A percentile compares a stretch with the other conserved stretches of the same genome.
Evolutionary conservation across 2,329 filamentous ascomycete genomes (phyloP).

Genomic region (Verticillium albo-atrum): DNA sequence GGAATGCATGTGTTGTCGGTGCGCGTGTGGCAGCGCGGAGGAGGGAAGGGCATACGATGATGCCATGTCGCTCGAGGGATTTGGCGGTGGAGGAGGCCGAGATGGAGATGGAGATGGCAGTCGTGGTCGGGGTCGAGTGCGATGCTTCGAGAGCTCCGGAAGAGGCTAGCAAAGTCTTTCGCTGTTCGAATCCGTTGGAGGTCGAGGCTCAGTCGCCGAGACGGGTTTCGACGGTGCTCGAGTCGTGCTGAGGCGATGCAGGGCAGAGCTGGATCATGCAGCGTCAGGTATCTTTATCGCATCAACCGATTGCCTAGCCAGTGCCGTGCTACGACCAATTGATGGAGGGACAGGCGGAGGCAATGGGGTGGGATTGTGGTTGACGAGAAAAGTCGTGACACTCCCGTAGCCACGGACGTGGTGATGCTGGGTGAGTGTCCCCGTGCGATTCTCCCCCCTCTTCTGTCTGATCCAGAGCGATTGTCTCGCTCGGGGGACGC

Average conservation of each 20-base stretch:
- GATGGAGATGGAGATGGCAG: background rate
- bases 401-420: background rate
- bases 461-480: background rate
- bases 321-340: background rate
- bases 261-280: background rate
- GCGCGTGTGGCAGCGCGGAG: constrained; percentile 42
- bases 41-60: constrained; percentile 52
- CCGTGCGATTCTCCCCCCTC: background rate
- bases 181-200: background rate
- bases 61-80: constrained; percentile 30
- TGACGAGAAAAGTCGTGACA: background rate
- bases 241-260: background rate
- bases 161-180: background rate
- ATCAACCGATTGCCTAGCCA: background rate
- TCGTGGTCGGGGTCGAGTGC: background rate
- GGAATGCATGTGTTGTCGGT: constrained; percentile 36
- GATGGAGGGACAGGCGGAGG: background rate
- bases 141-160: background rate
- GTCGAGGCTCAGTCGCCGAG: background rate
- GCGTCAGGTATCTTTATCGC: background rate
- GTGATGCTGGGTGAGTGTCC: background rate
- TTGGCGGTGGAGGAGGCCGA: background rate
- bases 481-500: background rate
- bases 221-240: background rate
- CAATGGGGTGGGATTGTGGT: background rate